Percentiles rank a stretch among this genome's conserved stretches.
These are phyloP conservation scores for Zea mays DNA, from an alignment of 176 grass and related monocot species.

Conservation along the genomic window DNA sequence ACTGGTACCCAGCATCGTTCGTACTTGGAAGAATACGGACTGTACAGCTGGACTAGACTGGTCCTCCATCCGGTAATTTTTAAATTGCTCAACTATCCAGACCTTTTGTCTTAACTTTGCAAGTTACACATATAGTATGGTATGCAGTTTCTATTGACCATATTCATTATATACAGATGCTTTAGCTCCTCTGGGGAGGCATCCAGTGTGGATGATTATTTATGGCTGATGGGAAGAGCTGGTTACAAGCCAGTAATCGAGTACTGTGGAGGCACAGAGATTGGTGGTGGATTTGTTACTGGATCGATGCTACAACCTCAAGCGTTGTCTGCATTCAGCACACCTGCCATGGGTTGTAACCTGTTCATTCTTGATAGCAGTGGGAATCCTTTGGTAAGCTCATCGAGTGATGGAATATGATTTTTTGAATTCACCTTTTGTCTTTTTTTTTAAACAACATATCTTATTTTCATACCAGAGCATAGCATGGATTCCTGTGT, in stretches of 20 bases:
- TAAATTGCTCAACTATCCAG: neutral
- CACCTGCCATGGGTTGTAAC: slow-evolving; percentile 81
- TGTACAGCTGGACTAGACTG: slow-evolving; percentile 85
- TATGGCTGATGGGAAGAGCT: slow-evolving; percentile 98
- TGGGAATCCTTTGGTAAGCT: slow-evolving; percentile 73
- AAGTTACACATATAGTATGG: slow-evolving; percentile 28
- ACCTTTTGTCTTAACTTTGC: slow-evolving; percentile 24
- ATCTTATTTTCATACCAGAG: neutral
- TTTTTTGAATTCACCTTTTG: neutral
- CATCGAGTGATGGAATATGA: slow-evolving; percentile 3
- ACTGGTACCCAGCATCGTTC: slow-evolving; percentile 89
- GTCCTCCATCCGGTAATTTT: slow-evolving; percentile 72
- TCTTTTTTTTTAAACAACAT: neutral
- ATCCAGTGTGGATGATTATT: slow-evolving; percentile 95
- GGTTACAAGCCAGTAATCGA: slow-evolving; percentile 94
- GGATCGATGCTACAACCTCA: slow-evolving; percentile 85
- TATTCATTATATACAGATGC: slow-evolving; percentile 60
- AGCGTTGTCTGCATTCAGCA: slow-evolving; percentile 92
- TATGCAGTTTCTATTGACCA: slow-evolving; percentile 29
- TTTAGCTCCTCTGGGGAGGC: slow-evolving; percentile 96
- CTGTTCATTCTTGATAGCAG: slow-evolving; percentile 74
- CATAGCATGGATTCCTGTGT: neutral
- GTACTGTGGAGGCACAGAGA: slow-evolving; percentile 94
- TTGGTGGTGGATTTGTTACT: slow-evolving; percentile 85
- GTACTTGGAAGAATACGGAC: slow-evolving; percentile 83